Percentiles rank a stretch among this genome's conserved stretches.
Evolutionary conservation across 345 rosid species (phyloP).

Genomic region (Camelina hispida): DNA sequence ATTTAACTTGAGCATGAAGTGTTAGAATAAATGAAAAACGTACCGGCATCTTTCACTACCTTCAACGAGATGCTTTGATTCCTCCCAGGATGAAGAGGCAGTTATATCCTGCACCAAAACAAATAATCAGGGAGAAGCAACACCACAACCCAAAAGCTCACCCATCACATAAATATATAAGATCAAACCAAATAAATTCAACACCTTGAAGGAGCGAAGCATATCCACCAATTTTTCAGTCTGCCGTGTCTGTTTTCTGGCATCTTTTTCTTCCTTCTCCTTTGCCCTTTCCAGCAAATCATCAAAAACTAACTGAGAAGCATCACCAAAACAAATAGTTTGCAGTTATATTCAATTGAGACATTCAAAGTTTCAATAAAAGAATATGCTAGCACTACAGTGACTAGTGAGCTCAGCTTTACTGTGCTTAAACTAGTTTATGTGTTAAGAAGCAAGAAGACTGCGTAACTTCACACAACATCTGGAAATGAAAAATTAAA

Average conservation of each 20-base stretch:
- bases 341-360: conserved; percentile 34
- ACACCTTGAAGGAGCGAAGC: conserved; percentile 45
- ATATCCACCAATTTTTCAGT: conserved; percentile 43
- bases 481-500: conserved; percentile 15
- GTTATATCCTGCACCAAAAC: conserved; percentile 67
- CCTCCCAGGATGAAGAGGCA: conserved; percentile 85
- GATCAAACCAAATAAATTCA: conserved; percentile 28
- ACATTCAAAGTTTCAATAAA: conserved; percentile 24
- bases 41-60: conserved; percentile 86
- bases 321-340: conserved; percentile 28
- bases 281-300: conserved; percentile 81
- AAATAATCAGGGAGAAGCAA: conserved; percentile 37
- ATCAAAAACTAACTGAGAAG: conserved; percentile 70
- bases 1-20: conserved; percentile 20
- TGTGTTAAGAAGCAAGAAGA: conserved; percentile 12
- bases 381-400: conserved; percentile 8
- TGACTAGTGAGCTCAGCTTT: conserved; percentile 2
- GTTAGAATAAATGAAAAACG: conserved; percentile 27
- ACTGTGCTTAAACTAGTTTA: conserved; percentile 13
- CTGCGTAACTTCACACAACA: conserved; percentile 18
- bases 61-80: conserved; percentile 65
- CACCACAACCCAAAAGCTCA: conserved; percentile 37
- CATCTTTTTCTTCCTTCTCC: conserved; percentile 94
- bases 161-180: conserved; percentile 26
- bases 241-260: conserved; percentile 75